phyloP scores from a whole-genome alignment of 257 asterid species.

The Schizonepeta tenuifolia region DNA sequence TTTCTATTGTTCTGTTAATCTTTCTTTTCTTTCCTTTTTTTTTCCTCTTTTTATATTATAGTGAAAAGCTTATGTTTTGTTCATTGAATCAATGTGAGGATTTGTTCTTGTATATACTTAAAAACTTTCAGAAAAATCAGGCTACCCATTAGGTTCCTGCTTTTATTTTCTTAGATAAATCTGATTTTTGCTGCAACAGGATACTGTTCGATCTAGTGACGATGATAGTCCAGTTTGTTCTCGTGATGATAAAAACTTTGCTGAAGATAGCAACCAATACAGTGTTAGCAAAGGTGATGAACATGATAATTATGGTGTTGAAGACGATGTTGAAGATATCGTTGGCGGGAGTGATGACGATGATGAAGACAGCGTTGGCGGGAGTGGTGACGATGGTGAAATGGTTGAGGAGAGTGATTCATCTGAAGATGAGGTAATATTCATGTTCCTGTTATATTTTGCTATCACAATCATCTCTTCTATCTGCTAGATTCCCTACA shows the following conservation, averaged over 20 bases:
- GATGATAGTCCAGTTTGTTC: constrained; percentile 31
- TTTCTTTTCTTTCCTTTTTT: too few species aligned
- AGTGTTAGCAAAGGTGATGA: constrained; percentile 38
- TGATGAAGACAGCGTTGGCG: constrained; percentile 39
- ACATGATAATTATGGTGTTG: constrained; percentile 31
- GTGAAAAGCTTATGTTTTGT: too few species aligned
- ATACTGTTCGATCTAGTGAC: constrained; percentile 46
- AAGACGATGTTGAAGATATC: constrained; percentile 18
- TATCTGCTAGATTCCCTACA: not conserved
- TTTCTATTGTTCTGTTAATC: too few species aligned
- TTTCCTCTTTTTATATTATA: too few species aligned
- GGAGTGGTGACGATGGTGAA: constrained; percentile 53
- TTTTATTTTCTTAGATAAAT: not conserved
- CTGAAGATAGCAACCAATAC: constrained; percentile 25
- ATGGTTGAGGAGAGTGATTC: constrained; percentile 78
- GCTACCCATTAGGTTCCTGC: not conserved
- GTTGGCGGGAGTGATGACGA: constrained; percentile 53
- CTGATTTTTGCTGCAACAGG: constrained; percentile 49
- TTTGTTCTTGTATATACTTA: too few species aligned
- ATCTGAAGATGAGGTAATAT: constrained; percentile 79
- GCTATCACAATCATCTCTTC: not conserved
- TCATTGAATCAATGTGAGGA: too few species aligned
- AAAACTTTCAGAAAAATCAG: too few species aligned
- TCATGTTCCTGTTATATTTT: constrained; percentile 20
- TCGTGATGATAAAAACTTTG: constrained; percentile 28